Evolutionary conservation across 495 filamentous ascomycete species (phyloP).

Genomic region (Aspergillus heteromorphus): DNA sequence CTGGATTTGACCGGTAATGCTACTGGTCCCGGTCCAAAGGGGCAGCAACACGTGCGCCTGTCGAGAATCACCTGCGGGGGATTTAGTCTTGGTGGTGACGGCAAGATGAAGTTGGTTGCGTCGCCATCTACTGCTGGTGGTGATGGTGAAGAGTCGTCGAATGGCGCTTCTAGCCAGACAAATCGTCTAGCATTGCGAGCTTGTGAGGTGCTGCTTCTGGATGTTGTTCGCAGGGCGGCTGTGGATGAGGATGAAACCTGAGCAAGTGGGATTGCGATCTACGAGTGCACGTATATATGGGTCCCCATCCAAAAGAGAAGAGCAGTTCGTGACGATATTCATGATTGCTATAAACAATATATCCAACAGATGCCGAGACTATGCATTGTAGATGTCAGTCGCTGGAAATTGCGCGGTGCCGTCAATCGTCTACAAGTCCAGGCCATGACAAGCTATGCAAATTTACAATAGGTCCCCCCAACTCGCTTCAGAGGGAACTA

Average conservation of each 20-base stretch:
- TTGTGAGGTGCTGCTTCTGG: conserved; percentile 24
- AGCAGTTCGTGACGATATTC: not conserved
- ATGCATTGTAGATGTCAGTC: not conserved
- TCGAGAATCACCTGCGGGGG: conserved; percentile 48
- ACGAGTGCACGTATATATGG: not conserved
- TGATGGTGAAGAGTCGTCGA: conserved; percentile 15
- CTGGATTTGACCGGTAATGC: conserved; percentile 28
- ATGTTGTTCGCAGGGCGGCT: conserved; percentile 24
- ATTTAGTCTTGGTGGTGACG: conserved; percentile 49
- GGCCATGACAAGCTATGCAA: not conserved
- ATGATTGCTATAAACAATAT: not conserved
- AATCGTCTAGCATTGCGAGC: conserved; percentile 15
- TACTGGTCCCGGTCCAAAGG: conserved; percentile 3
- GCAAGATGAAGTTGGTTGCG: conserved; percentile 48
- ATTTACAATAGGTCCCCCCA: not conserved
- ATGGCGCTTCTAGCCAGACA: not conserved
- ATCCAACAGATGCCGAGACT: not conserved
- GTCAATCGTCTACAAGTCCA: not conserved
- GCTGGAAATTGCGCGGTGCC: not conserved
- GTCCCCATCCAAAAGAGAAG: not conserved
- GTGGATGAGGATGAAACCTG: conserved; percentile 16
- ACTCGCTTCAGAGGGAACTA: not conserved
- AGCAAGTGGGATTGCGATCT: not conserved
- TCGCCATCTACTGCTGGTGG: conserved; percentile 5
- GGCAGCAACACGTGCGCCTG: conserved; percentile 38